Base-by-base conservation (phyloP, 768 basidiomycete genomes). In the Lentinula sp. region DNA sequence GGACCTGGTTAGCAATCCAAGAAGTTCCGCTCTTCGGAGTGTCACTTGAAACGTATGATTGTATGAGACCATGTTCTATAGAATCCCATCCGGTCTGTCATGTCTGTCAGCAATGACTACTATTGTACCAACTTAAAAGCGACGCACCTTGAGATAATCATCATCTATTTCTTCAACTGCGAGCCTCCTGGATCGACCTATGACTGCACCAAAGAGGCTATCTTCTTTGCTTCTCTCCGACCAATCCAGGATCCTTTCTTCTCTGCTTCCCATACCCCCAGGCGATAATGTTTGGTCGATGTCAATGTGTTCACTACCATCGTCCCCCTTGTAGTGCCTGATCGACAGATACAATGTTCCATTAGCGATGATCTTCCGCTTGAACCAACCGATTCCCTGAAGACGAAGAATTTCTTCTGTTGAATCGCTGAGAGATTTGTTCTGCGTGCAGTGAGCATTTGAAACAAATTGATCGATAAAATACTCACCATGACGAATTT, bases 351-450 rank as follows among this genome's bases (percentile, higher is more conserved):
- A 87, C 50, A 92, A 66, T 16, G 81, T 84, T 36, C 80, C 85
- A 32, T 76, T 36, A 23, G 68, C 59, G 66, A 93, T 91, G 28
- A 81, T 80, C 61, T 79, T 85, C 64, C 91, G 83, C 65, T 77
- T 87, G 50, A 85, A 61, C 90, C 90, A 93, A 37, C 85, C 70
- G 36, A 93, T 79, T 54, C 91, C 91, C 69, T 92, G 91, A 2
- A 87, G 75, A 36, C 71, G 69, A 45, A 93, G 83, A 63, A 93
- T 85, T 32, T 77, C 77, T 57, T 91, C 89, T 4, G 79, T 78
- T 35, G 68, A 66, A 65, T 86, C 88, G 43, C 85, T 87, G 57
- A 90, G 78, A 1, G 75, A 48, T 72, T 87, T 91, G 77, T 88
- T 90, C 90, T 91, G 62, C 57, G 45, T 37, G 23, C 8, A 4